Evolutionary conservation across 176 grass and related monocot genomes (phyloP).

Genomic region (Carex parvula): DNA sequence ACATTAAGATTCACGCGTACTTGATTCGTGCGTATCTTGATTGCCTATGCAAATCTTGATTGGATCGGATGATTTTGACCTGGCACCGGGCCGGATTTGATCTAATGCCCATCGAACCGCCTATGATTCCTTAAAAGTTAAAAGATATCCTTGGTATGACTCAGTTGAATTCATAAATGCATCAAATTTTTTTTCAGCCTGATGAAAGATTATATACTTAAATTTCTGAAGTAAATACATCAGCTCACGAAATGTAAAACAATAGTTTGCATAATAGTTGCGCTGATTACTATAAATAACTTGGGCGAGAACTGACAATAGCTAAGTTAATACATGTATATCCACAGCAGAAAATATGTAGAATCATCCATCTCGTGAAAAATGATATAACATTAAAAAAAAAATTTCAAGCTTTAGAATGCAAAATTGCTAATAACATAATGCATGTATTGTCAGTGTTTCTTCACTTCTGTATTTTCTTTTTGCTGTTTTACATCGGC

Average conservation of each 20-base stretch:
- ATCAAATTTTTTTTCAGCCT: not conserved
- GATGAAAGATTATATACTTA: not conserved
- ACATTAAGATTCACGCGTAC: no score
- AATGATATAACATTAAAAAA: not conserved
- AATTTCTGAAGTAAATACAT: not conserved
- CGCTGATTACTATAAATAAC: no score
- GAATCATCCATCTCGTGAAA: not conserved
- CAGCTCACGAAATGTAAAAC: not conserved
- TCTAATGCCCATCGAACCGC: no score
- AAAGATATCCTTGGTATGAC: not conserved
- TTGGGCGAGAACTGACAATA: no score
- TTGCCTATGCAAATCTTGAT: no score
- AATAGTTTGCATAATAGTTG: not conserved
- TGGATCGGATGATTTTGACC: no score
- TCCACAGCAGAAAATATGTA: not conserved
- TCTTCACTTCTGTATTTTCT: not conserved
- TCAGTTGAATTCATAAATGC: not conserved
- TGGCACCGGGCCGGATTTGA: no score
- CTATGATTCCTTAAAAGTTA: no score
- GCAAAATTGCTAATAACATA: not conserved
- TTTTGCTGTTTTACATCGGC: constrained; percentile 5
- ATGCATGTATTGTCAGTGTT: not conserved
- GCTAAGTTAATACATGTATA: not conserved
- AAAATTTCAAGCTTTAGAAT: not conserved
- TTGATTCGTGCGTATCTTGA: no score